phyloP scores from a whole-genome alignment of 2,329 filamentous ascomycete species.

The Akanthomyces dipterigenus region DNA sequence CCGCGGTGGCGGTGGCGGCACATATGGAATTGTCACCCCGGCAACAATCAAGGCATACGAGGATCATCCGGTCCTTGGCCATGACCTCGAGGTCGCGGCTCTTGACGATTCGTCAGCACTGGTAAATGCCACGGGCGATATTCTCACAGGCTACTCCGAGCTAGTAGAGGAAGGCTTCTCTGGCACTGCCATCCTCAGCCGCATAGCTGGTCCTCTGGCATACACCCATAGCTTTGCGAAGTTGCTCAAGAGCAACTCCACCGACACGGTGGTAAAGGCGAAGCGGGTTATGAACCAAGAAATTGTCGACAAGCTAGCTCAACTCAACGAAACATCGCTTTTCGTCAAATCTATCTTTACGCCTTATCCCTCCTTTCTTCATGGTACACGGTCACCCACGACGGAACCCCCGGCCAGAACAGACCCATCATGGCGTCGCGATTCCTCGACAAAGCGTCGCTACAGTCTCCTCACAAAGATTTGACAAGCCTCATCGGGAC shows the following conservation, averaged over 20 bases:
- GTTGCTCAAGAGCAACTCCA: not conserved
- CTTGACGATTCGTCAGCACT: not conserved
- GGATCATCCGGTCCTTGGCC: not conserved
- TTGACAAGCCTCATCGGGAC: not conserved
- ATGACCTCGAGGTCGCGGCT: not conserved
- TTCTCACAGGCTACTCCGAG: not conserved
- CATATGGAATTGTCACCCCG: constrained; percentile 32
- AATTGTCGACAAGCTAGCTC: not conserved
- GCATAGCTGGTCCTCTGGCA: not conserved
- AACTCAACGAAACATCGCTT: not conserved
- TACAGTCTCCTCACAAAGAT: not conserved
- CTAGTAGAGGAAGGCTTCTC: not conserved
- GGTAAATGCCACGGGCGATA: not conserved
- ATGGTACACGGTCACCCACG: not conserved
- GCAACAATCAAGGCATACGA: not conserved
- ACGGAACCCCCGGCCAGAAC: not conserved
- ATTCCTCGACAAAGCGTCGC: not conserved
- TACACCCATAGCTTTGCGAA: not conserved
- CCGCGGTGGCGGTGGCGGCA: constrained; percentile 34
- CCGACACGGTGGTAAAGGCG: not conserved
- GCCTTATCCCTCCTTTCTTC: not conserved
- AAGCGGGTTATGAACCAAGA: not conserved
- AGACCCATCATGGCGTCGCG: not conserved
- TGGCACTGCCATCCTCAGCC: not conserved
- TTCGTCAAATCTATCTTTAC: not conserved